Evolutionary conservation across 1,139 yeast species (phyloP), one percentile per base, ranked within the genome.

Genomic region (Kurtzmaniella natalensis): DNA sequence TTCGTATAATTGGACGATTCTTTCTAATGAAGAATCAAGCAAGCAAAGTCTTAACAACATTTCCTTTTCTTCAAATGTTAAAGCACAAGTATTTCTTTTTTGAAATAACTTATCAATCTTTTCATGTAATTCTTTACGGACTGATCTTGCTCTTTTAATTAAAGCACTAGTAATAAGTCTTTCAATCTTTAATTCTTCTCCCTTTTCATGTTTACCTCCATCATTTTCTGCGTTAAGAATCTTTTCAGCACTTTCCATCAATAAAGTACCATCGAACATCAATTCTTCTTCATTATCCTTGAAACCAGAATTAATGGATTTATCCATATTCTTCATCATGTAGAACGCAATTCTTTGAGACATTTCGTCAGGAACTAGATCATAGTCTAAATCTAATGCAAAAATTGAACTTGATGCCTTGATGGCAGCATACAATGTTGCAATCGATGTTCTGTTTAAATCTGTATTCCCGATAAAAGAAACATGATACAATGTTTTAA

Each of bases 261-360:
- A 51, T 25, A 68, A 52, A 2, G 72, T 61, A 1, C 75, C 75
- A 45, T 69, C 75, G 43, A 65, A 69, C 65, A 69, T 66, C 30
- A 69, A 52, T 36, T 67, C 73, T 36, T 67, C 73, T 37, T 64
- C 64, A 20, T 57, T 59, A 32, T 62, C 64, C 28, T 23, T 24
- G 13, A 7, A 10, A 15, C 37, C 39, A 18, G 28, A 31, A 7
- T 34, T 37, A 51, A 79, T 61, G 14, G 70, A 64, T 32, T 58
- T 64, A 48, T 86, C 89, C 83, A 88, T 81, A 52, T 88, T 88
- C 49, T 83, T 74, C 81, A 88, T 80, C 48, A 89, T 67, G 50
- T 83, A 82, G 40, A 84, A 75, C 0, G 94, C 94, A 41, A 88
- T 76, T 53, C 89, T 74, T 27, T 88, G 84, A 19, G 83, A 76